Evolutionary conservation across 1,284 basidiomycete genomes (phyloP).

Genomic region (Ganoderma resinaceum): DNA sequence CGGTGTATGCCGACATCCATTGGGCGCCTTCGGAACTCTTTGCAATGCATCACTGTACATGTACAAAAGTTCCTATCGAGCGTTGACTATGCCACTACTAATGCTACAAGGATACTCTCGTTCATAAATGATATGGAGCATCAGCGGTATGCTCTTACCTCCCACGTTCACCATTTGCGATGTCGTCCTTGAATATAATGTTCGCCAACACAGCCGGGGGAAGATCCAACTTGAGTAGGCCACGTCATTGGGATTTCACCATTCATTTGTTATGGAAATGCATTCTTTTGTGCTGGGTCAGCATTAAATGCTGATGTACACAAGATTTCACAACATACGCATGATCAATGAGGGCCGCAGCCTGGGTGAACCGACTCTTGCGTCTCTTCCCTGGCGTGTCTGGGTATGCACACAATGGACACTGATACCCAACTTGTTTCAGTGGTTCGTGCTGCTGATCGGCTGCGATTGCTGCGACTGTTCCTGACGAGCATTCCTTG

Average conservation of each 20-base stretch:
- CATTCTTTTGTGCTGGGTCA: neutral
- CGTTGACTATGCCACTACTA: no score
- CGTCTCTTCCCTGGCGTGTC: neutral
- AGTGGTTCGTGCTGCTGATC: no score
- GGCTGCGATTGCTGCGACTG: no score
- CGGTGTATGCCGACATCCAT: no score
- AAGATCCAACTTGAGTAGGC: neutral
- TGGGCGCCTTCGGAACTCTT: no score
- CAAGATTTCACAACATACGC: neutral
- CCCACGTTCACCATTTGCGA: neutral
- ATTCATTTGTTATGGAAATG: neutral
- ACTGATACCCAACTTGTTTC: neutral
- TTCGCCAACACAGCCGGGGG: neutral
- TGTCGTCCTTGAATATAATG: neutral
- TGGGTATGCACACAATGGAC: neutral
- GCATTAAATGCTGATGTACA: no score
- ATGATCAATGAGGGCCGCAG: neutral
- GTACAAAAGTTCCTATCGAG: no score
- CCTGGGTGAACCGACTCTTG: neutral
- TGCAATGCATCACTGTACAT: no score
- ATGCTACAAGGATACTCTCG: no score
- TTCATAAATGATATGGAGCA: no score
- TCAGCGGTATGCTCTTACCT: no score
- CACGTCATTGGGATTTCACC: neutral
- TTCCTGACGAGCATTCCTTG: no score